A percentile compares a stretch with the other conserved stretches of the same genome.
phyloP scores from a whole-genome alignment of 345 rosid species.

The Geranium brycei region DNA sequence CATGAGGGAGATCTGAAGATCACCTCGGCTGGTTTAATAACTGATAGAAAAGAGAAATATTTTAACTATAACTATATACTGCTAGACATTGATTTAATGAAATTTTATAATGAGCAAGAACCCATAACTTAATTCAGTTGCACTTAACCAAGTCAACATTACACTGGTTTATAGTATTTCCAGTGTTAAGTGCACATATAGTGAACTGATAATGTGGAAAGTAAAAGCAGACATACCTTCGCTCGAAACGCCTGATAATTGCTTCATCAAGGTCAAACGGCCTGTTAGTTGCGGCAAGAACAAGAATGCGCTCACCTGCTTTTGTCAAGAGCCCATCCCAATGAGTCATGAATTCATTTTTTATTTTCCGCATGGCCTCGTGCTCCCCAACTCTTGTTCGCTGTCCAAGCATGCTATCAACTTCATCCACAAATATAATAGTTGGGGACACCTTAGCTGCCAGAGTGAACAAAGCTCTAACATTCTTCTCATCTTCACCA shows the following conservation, averaged over 20 bases:
- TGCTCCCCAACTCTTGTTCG: slow-evolving; percentile 86
- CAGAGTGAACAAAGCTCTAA: slow-evolving; percentile 76
- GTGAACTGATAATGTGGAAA: background rate
- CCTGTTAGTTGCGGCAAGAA: slow-evolving; percentile 92
- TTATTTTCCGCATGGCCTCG: slow-evolving; percentile 48
- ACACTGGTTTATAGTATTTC: background rate
- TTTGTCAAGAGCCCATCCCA: slow-evolving; percentile 88
- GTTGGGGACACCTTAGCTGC: slow-evolving; percentile 91
- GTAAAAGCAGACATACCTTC: slow-evolving; percentile 36
- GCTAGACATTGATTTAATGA: background rate
- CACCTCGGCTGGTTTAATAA: background rate
- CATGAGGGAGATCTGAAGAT: background rate
- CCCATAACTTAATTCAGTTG: background rate
- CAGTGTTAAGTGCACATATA: background rate
- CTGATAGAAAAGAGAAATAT: no score
- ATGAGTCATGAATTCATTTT: slow-evolving; percentile 31
- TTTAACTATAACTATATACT: background rate
- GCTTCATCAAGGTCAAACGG: slow-evolving; percentile 97
- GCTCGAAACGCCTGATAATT: slow-evolving; percentile 78
- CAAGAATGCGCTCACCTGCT: slow-evolving; percentile 69
- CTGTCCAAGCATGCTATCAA: slow-evolving; percentile 97
- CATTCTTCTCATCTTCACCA: slow-evolving; percentile 96
- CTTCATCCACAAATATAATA: slow-evolving; percentile 88
- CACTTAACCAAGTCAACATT: background rate
- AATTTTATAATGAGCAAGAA: background rate